Conservation (phyloP, 106 monocot genomes). For the Dendrobium nobile region DNA sequence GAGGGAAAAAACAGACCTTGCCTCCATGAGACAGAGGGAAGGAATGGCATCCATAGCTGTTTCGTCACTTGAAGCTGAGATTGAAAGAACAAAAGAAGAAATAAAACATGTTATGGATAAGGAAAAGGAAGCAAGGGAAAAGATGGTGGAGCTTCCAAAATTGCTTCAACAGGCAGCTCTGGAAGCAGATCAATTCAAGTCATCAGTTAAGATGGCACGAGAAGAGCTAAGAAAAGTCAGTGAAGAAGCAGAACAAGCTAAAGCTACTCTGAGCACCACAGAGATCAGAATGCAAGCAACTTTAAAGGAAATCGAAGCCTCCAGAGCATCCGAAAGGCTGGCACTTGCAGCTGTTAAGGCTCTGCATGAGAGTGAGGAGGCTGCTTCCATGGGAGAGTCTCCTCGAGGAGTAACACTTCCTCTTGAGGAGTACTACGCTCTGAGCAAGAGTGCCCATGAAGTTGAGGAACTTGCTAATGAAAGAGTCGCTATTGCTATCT, state of each 20-base stretch:
- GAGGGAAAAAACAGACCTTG: conserved; percentile 29
- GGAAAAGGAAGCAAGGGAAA: conserved; percentile 11
- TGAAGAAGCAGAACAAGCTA: conserved; percentile 12
- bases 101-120: not conserved
- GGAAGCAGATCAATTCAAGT: not conserved
- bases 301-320: conserved; percentile 15
- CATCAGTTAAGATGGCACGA: not conserved
- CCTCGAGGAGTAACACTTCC: conserved; percentile 8
- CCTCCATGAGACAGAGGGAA: conserved; percentile 35
- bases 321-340: conserved; percentile 8
- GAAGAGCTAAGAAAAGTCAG: conserved; percentile 8
- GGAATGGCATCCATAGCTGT: conserved; percentile 16
- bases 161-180: conserved; percentile 10
- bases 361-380: conserved; percentile 10
- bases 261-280: conserved; percentile 9
- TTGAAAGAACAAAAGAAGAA: conserved; percentile 7
- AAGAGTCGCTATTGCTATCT: conserved; percentile 7
- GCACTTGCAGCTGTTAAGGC: conserved; percentile 5
- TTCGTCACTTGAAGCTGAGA: conserved; percentile 7
- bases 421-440: conserved; percentile 19
- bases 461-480: conserved; percentile 21
- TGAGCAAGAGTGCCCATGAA: conserved; percentile 24
- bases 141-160: conserved; percentile 8
- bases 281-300: conserved; percentile 9
- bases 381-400: conserved; percentile 2